Conservation (phyloP, 768 basidiomycete genomes). For the Kwoniella pini region DNA sequence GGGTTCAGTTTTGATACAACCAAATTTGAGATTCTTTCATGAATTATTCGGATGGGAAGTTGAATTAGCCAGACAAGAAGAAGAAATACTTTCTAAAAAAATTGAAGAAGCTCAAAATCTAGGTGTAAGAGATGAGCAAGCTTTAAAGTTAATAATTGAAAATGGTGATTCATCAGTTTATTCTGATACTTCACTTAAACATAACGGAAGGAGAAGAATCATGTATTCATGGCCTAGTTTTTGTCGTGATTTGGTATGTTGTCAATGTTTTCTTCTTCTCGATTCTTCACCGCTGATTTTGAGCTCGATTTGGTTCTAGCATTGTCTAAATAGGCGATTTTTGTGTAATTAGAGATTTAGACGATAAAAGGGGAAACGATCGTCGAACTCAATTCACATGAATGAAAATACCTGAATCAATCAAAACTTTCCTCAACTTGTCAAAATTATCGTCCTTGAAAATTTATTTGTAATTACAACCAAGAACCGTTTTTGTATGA, state of each 20-base stretch:
- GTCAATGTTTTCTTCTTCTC: not conserved
- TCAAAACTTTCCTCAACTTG: too few relatives aligned
- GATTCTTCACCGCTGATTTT: not conserved
- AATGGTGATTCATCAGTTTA: not conserved
- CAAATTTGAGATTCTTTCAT: constrained; percentile 92
- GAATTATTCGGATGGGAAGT: constrained; percentile 95
- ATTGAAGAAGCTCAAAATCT: constrained; percentile 21
- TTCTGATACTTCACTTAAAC: not conserved
- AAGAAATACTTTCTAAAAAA: constrained; percentile 10
- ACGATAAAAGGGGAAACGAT: too few relatives aligned
- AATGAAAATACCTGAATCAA: too few relatives aligned
- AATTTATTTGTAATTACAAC: too few relatives aligned
- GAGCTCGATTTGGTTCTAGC: constrained; percentile 16
- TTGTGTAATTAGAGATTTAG: constrained; percentile 48
- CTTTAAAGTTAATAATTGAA: constrained; percentile 1
- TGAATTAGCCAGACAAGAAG: constrained; percentile 64
- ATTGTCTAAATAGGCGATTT: constrained; percentile 49
- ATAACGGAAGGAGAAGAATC: constrained; percentile 27
- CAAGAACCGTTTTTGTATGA: too few relatives aligned
- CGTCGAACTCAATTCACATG: too few relatives aligned
- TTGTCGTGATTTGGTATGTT: constrained; percentile 53
- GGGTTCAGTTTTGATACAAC: constrained; percentile 75
- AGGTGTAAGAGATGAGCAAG: constrained; percentile 18
- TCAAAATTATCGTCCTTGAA: too few relatives aligned
- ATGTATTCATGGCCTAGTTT: constrained; percentile 52